Base-by-base conservation (phyloP, 2,329 filamentous ascomycete genomes). In the Byssochlamys sp. region DNA sequence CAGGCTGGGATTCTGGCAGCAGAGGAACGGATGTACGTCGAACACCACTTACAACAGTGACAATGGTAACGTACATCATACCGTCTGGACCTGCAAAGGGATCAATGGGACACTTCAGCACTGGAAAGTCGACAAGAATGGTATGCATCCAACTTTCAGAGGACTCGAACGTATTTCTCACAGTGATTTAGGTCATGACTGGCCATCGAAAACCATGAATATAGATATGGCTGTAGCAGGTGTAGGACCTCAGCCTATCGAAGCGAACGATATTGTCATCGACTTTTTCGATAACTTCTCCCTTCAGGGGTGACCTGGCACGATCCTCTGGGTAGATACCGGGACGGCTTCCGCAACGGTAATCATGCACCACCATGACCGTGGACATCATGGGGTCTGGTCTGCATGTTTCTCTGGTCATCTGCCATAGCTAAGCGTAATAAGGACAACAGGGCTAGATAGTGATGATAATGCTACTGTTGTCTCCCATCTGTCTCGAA, bases 121-220 rank as follows among this genome's bases (percentile, higher is more conserved):
- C 60, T 79, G 76, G 65, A 77, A 75, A 58, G 67, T 77, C 0
- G 71, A 76, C 55, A 66, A 69, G 52, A 72, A 78, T 67, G 76
- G 74, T 73, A 63, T 57, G 71, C 66, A 7, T 24, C 28, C n/a
- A 2, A n/a, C 45, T 2, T 31, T 10, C n/a, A 3, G 1, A 25
- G 10, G 19, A 11, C 27, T 48, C 3, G 25, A n/a, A 2, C 6
- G 29, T 27, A 1, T 28, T 35, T 11, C 10, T 49, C 55, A 51
- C 9, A 50, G 25, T 52, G 11, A 10, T 12, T 14, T 28, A 73
- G 69, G 75, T 14, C 77, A 80, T 59, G 71, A 69, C 56, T 80
- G 78, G 77, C 72, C 77, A 4, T 77, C 76, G 25, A 77, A 73
- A 3, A 71, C 75, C 52, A 69, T 71, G 52, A 79, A 78, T 62